phyloP scores from a whole-genome alignment of 164 flowering plant species.

The Pachysandra terminalis region DNA sequence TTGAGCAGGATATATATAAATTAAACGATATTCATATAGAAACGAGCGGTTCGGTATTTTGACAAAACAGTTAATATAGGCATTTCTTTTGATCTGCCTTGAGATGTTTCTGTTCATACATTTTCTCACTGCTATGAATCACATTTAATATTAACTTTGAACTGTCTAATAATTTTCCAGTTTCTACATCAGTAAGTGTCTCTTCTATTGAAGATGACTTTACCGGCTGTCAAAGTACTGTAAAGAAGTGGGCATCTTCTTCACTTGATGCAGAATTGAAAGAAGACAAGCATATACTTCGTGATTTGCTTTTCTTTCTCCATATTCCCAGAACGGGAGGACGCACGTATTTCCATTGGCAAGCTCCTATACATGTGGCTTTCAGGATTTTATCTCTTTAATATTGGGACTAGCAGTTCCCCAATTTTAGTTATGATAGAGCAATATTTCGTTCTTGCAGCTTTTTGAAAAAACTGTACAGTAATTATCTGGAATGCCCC shows the following conservation, averaged over 20 bases:
- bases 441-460: constrained; percentile 36
- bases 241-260: constrained; percentile 69
- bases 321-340: constrained; percentile 98
- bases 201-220: constrained; percentile 39
- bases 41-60: neutral
- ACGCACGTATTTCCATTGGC: constrained; percentile 90
- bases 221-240: constrained; percentile 56
- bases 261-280: constrained; percentile 43
- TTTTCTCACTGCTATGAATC: neutral
- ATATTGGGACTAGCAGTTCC: neutral
- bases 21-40: neutral
- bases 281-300: constrained; percentile 60
- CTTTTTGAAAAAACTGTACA: constrained; percentile 76
- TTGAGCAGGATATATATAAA: neutral
- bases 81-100: too few relatives aligned
- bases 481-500: constrained; percentile 69
- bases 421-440: neutral
- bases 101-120: neutral
- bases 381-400: neutral
- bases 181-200: constrained; percentile 19
- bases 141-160: neutral
- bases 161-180: constrained; percentile 22
- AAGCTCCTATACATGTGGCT: constrained; percentile 11
- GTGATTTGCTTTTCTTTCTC: constrained; percentile 82
- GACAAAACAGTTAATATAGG: too few relatives aligned